Conservation (phyloP, 2,329 filamentous ascomycete species). For the Penicillium polonicum region DNA sequence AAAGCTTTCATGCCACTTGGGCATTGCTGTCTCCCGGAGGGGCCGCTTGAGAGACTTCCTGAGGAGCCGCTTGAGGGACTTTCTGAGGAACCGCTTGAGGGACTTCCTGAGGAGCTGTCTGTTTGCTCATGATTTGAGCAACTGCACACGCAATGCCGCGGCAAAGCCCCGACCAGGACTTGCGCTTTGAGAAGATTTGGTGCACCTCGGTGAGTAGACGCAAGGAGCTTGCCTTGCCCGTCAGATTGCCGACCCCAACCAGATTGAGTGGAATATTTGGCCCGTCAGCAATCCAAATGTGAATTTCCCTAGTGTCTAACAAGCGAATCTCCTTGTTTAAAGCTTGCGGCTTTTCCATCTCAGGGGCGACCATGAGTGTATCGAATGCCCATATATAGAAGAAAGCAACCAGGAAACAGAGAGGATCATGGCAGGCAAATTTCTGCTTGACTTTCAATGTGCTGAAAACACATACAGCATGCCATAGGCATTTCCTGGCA, state of each 20-base stretch:
- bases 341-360: neutral
- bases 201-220: neutral
- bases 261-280: neutral
- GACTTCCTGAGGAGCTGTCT: neutral
- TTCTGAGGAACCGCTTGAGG: neutral
- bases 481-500: slow-evolving; percentile 1
- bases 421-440: slow-evolving; percentile 1
- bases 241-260: neutral
- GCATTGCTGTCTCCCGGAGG: neutral
- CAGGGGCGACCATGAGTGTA: neutral
- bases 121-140: neutral
- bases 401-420: slow-evolving; percentile 1
- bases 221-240: neutral
- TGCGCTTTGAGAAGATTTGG: neutral
- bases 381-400: slow-evolving; percentile 6
- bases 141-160: neutral
- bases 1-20: neutral
- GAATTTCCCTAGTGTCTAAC: neutral
- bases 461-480: slow-evolving; percentile 4
- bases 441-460: neutral
- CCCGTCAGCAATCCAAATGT: neutral
- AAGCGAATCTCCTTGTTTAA: neutral
- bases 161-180: neutral
- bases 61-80: neutral
- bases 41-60: too few relatives aligned